phyloP scores from a whole-genome alignment of 2,329 filamentous ascomycete genomes.

The Ceratocystis eucalypticola region DNA sequence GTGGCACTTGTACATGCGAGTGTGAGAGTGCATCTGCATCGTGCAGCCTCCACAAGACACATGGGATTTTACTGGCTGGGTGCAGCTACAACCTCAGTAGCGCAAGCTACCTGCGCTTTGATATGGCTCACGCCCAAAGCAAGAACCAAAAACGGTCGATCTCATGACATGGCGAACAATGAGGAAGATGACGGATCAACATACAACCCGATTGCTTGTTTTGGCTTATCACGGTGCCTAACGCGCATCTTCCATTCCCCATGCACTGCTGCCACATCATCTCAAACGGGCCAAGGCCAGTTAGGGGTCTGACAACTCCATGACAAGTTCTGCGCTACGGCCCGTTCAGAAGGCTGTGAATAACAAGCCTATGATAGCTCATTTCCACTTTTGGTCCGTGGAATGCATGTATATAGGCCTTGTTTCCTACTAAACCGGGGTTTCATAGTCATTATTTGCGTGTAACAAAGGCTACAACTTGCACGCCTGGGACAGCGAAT shows the following conservation, averaged over 20 bases:
- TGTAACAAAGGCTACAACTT: no score
- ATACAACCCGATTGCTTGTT: neutral
- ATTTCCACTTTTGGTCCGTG: neutral
- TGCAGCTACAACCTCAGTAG: neutral
- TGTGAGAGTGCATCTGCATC: neutral
- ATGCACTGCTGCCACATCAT: constrained; percentile 7
- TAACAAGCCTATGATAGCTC: neutral
- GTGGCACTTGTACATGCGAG: neutral
- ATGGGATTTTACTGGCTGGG: neutral
- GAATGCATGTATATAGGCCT: neutral
- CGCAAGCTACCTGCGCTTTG: no score
- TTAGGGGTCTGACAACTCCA: constrained; percentile 1
- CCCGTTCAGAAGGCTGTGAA: constrained; percentile 4
- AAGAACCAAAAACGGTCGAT: neutral
- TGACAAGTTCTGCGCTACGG: constrained; percentile 3
- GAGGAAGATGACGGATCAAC: neutral
- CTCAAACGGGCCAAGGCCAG: neutral
- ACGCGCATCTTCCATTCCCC: neutral
- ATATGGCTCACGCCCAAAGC: neutral
- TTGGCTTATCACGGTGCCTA: neutral
- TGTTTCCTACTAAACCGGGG: neutral
- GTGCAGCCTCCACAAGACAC: neutral
- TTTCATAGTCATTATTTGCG: neutral
- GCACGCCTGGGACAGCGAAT: no score
- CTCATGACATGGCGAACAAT: neutral